Base-by-base conservation (phyloP, 306 rosid genomes). In the Sphenostylis stenocarpa region DNA sequence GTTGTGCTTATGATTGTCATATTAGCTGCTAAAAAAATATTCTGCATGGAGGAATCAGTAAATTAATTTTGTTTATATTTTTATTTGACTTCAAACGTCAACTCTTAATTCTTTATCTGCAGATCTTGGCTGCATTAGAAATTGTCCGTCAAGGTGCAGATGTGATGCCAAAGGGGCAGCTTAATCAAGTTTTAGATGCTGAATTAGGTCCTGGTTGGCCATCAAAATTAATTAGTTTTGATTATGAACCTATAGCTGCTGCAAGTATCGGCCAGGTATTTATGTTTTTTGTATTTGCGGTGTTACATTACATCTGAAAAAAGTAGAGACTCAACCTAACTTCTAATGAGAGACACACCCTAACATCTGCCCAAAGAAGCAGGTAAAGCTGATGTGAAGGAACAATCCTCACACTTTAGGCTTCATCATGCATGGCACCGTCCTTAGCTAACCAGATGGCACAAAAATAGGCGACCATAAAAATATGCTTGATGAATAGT, bases 91-190 rank as follows among this genome's bases (percentile, higher is more conserved):
- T 38, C 23, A 73, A 57, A 43, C 53, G 12, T 64, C 24, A 79
- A 60, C 52, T 55, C 24, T 34, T 55, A 47, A 49, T 67, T 77
- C 58, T 73, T 73, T 79, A 34, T 53, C 6, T 82, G 84, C 73
- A 94, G 97, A 89, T 95, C 69, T 84, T 95, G 87, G 96, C 98
- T 78, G 97, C 98, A 70, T 85, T 90, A 55, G 98, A 92, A 49
- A 88, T 92, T 78, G 97, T 95, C 34, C 98, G 97, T 74, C 98
- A 95, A 90, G 97, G 98, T 61, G 98, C 98, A 41, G 98, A 95
- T 85, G 92, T 89, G 56, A 92, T 95, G 97, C 98, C 98, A 43
- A 86, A 86, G 87, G 84, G 70, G 70, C 97, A 95, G 85, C 95
- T 95, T 65, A 86, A 89, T 86, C 91, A 92, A 88, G 98, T 95